phyloP scores from a whole-genome alignment of 345 rosid genomes.

The Gynandropsis gynandra region DNA sequence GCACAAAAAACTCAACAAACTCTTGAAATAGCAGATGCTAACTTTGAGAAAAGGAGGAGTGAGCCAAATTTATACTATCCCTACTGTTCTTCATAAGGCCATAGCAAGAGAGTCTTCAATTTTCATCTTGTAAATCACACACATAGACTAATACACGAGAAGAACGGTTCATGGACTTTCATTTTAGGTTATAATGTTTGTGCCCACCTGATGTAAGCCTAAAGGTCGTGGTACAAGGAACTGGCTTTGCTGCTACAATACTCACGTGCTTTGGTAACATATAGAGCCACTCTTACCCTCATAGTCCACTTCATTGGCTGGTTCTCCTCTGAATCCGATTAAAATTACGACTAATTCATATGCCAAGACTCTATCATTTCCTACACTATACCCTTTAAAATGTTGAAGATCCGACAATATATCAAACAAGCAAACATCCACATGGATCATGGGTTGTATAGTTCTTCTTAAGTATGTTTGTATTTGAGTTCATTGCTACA shows the following conservation, averaged over 20 bases:
- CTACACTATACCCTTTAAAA: no score
- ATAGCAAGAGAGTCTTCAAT: slow-evolving; percentile 89
- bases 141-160: slow-evolving; percentile 14
- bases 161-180: slow-evolving; percentile 4
- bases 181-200: slow-evolving; percentile 13
- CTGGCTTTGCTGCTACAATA: slow-evolving; percentile 86
- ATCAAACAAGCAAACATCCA: no score
- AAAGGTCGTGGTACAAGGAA: slow-evolving; percentile 82
- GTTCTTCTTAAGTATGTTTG: no score
- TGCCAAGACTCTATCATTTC: no score
- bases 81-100: slow-evolving; percentile 98
- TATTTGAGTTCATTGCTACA: no score
- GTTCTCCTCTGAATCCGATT: slow-evolving; percentile 61
- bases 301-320: slow-evolving; percentile 98
- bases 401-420: no score
- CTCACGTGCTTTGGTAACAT: slow-evolving; percentile 92
- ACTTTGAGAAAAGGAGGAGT: no score
- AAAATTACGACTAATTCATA: no score
- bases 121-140: slow-evolving; percentile 51
- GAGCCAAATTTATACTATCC: slow-evolving; percentile 86
- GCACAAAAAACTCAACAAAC: no score
- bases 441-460: no score
- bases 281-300: slow-evolving; percentile 86
- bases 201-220: slow-evolving; percentile 81
- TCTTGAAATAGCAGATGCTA: no score